phyloP scores from a whole-genome alignment of 805 yeast genomes.

The Brettanomyces nanus region DNA sequence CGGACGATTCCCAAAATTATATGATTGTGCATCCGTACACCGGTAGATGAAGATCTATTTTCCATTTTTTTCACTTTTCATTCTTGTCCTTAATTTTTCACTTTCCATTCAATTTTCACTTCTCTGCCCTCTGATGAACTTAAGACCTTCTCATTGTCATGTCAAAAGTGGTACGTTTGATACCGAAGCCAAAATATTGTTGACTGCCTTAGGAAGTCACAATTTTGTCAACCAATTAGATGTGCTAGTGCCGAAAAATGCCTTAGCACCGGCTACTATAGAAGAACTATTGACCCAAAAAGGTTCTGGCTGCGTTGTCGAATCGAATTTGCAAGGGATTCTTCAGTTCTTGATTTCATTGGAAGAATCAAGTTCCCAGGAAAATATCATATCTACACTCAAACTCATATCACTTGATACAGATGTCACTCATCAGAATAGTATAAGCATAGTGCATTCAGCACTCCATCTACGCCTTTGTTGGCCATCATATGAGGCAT shows the following conservation, averaged over 20 bases:
- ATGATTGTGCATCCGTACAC: no score
- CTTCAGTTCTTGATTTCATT: neutral
- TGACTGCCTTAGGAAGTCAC: slow-evolving; percentile 12
- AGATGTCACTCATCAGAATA: slow-evolving; percentile 25
- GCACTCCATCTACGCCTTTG: slow-evolving; percentile 23
- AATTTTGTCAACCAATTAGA: slow-evolving; percentile 23
- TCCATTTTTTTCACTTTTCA: no score
- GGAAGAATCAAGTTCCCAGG: neutral
- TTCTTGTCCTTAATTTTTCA: no score
- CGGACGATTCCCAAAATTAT: no score
- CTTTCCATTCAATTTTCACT: no score
- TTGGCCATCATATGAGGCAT: slow-evolving; percentile 21
- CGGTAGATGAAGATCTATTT: no score
- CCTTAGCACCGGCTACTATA: neutral
- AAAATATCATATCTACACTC: slow-evolving; percentile 4
- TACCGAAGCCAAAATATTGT: neutral
- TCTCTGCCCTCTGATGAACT: no score
- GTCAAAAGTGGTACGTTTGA: slow-evolving; percentile 9
- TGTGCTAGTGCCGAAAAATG: slow-evolving; percentile 8
- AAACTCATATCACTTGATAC: slow-evolving; percentile 10
- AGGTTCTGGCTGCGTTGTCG: neutral
- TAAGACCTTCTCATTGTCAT: no score
- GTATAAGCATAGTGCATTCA: slow-evolving; percentile 22
- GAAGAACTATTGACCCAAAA: neutral
- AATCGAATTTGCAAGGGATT: neutral